A percentile compares a stretch with the other conserved stretches of the same genome.
These are phyloP conservation scores for Vicia villosa DNA, from an alignment of 306 rosid genomes.

Conservation along the genomic window DNA sequence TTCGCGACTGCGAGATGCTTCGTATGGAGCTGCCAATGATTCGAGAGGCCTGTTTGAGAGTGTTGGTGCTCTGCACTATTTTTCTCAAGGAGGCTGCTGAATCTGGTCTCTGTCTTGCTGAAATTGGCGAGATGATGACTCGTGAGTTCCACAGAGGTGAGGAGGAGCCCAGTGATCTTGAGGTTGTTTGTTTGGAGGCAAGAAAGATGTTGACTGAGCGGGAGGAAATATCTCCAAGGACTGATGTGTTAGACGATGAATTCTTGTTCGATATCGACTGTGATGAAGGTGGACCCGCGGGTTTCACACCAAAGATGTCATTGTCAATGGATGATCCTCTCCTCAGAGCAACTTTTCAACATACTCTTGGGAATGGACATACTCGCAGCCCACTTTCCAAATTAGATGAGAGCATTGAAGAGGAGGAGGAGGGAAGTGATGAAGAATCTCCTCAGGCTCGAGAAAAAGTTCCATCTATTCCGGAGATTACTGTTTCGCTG, in stretches of 20 bases:
- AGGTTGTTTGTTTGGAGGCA: conserved; percentile 84
- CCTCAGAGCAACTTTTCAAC: conserved; percentile 46
- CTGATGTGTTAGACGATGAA: conserved; percentile 56
- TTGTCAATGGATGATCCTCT: conserved; percentile 45
- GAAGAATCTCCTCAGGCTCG: conserved; percentile 50
- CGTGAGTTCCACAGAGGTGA: conserved; percentile 82
- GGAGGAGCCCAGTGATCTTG: conserved; percentile 97
- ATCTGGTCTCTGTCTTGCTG: conserved; percentile 83
- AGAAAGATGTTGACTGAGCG: conserved; percentile 70
- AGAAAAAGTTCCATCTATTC: conserved; percentile 46
- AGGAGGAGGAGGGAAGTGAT: conserved; percentile 62
- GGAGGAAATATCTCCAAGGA: conserved; percentile 63
- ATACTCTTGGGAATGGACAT: conserved; percentile 49
- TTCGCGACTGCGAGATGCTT: conserved; percentile 71
- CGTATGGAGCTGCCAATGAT: conserved; percentile 88
- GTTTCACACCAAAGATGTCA: conserved; percentile 35
- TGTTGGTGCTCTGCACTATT: conserved; percentile 83
- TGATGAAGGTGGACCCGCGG: conserved; percentile 59
- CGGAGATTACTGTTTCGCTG: conserved; percentile 66
- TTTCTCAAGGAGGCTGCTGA: conserved; percentile 86
- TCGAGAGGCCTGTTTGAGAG: conserved; percentile 92
- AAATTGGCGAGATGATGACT: conserved; percentile 98
- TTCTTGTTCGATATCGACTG: conserved; percentile 71
- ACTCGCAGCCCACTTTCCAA: conserved; percentile 67
- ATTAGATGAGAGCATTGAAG: conserved; percentile 84